Evolutionary conservation across 768 basidiomycete species (phyloP), one percentile per base, ranked within the genome.

Genomic region (Lactifluus volemus): DNA sequence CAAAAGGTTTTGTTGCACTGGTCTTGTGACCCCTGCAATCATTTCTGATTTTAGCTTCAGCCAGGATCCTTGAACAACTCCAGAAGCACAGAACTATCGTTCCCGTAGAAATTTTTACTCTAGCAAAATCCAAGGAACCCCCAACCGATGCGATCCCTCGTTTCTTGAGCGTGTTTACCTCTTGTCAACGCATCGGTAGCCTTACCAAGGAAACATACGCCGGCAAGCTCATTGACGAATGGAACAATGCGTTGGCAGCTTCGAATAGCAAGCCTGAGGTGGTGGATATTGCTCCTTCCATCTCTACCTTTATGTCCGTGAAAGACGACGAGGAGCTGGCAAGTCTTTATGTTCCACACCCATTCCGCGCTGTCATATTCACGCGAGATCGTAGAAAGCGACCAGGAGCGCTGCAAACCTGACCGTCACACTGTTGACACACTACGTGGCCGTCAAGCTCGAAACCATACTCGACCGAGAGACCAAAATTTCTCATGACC

Each of bases 271-370:
- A 85, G 67, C 84, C 92, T 6, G 88, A 93, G 67, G 70, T 85
- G 38, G 77, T 90, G 21, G 97, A 98, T 69, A 88, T 94, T 71
- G 78, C 84, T 0, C 75, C 83, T 2, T 84, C 88, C 0, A 75
- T 97, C 15, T 89, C 93, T 0, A 75, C 85, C 1, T 77, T 91
- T 53, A 84, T 98, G 79, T 85, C 88, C 0, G 82, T 86, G 29
- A 98, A 98, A 72, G 95, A 98, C 67, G 84, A 85, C 29, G 92
- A 97, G 45, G 97, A 98, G 69, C 71, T 96, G 55, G 96, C 93
- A 65, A 63, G 89, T 75, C 39, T 75, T 25, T 42, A 51, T 52
- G 45, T 63, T 5, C 30, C 12, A 4, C 42, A 30, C 58, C 25
- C 39, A 41, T 32, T n/a, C 9, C 10, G 21, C 30, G 6, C 21